Conservation (phyloP, 2,329 filamentous ascomycete genomes). For the Nemania diffusa region DNA sequence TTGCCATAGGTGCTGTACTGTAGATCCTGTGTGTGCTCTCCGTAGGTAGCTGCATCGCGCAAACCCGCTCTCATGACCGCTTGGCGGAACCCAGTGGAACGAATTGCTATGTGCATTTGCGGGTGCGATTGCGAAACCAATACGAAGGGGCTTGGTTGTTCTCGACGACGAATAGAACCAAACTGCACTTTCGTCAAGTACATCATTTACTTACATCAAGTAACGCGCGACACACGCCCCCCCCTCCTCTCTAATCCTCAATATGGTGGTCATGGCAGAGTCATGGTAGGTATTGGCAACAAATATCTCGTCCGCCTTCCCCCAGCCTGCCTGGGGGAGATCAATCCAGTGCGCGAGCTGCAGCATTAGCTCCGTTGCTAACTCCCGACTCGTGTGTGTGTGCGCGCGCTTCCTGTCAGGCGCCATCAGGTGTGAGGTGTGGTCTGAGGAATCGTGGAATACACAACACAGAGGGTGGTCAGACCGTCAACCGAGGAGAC, state of each 20-base stretch:
- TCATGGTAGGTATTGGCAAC: neutral
- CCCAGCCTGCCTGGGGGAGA: neutral
- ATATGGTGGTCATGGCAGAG: neutral
- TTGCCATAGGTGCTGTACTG: neutral
- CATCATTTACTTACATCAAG: neutral
- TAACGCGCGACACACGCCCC: constrained; percentile 1
- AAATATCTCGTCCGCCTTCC: neutral
- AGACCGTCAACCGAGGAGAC: constrained; percentile 19
- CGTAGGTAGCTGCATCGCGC: constrained; percentile 14
- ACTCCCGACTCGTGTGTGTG: constrained; percentile 16
- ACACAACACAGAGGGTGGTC: constrained; percentile 24
- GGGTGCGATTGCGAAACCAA: neutral
- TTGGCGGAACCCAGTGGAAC: constrained; percentile 8
- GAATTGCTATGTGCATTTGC: neutral
- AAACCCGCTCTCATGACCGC: constrained; percentile 23
- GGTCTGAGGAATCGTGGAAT: neutral
- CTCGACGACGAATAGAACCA: constrained; percentile 5
- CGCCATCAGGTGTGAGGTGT: constrained; percentile 15
- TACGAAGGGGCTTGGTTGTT: neutral
- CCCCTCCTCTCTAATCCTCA: no score
- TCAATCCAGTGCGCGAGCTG: constrained; percentile 3
- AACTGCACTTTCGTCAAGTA: constrained; percentile 8
- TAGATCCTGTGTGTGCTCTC: neutral
- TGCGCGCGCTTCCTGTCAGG: constrained; percentile 21
- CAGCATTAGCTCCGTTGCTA: neutral